Percentiles rank a stretch among this genome's conserved stretches.
These are phyloP conservation scores for Sporothrix mexicana DNA, from an alignment of 2,329 filamentous ascomycete species.

Conservation along the genomic window DNA sequence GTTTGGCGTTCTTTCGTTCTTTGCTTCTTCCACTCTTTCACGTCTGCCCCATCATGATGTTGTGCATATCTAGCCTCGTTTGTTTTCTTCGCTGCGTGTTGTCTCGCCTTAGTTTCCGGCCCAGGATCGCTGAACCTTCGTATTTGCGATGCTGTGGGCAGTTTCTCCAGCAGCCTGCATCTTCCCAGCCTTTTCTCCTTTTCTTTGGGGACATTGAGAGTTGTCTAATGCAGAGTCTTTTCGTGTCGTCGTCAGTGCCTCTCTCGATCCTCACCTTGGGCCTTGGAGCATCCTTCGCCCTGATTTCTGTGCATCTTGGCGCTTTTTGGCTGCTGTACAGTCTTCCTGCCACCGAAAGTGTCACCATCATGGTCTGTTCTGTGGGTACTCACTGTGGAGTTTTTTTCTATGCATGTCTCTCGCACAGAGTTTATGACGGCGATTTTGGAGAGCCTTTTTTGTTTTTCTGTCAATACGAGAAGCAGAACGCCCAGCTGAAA, in stretches of 20 bases:
- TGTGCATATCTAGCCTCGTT: background rate
- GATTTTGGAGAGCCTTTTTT: too few relatives aligned
- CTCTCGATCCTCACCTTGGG: background rate
- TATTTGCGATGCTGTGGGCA: conserved; percentile 5
- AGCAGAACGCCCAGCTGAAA: conserved; percentile 11
- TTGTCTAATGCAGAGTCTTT: conserved; percentile 10
- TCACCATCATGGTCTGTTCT: conserved; percentile 9
- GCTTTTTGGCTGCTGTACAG: background rate
- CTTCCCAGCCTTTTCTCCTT: background rate
- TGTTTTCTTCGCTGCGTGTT: background rate
- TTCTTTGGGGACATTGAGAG: too few relatives aligned
- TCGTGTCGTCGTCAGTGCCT: background rate
- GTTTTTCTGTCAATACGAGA: conserved; percentile 6
- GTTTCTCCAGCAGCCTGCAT: conserved; percentile 11
- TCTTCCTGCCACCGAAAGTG: background rate
- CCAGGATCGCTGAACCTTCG: background rate
- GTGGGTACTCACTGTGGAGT: conserved; percentile 3
- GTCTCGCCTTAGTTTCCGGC: too few relatives aligned
- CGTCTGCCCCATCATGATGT: background rate
- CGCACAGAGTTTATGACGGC: background rate
- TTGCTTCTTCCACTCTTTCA: background rate
- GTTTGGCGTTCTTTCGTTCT: too few relatives aligned
- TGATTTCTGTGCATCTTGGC: conserved; percentile 5
- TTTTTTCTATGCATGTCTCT: conserved; percentile 9
- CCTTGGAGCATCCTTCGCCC: conserved; percentile 17